Percentiles rank a stretch among this genome's conserved stretches.
phyloP scores from a whole-genome alignment of 2,329 filamentous ascomycete species.

The Alternaria brassicicola region DNA sequence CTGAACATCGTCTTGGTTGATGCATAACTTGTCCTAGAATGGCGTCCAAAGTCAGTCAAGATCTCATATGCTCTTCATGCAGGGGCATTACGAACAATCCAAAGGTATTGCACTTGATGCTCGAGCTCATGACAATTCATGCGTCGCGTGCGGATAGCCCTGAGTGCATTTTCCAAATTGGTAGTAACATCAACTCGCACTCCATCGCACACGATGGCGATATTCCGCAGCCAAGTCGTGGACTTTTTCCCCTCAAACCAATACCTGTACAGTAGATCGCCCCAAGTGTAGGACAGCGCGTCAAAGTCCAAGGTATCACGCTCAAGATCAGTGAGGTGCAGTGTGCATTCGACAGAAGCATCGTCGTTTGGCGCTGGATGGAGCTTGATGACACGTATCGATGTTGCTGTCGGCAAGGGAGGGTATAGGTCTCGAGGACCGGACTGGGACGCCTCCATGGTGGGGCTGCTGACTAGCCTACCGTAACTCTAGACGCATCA shows the following conservation, averaged over 20 bases:
- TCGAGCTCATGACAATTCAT: background rate
- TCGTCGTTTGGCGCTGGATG: background rate
- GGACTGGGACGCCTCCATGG: background rate
- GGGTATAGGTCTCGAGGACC: background rate
- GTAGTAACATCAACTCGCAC: background rate
- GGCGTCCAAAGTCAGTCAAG: background rate
- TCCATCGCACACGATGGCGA: background rate
- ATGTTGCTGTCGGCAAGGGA: slow-evolving; percentile 1
- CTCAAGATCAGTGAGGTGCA: background rate
- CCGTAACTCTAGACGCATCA: background rate
- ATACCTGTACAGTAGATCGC: slow-evolving; percentile 2
- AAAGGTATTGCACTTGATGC: background rate
- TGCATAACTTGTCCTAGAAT: slow-evolving; percentile 16
- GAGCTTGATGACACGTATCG: slow-evolving; percentile 2
- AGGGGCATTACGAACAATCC: background rate
- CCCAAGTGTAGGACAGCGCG: slow-evolving; percentile 15
- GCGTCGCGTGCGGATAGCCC: background rate
- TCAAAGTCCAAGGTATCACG: background rate
- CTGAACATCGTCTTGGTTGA: slow-evolving; percentile 13
- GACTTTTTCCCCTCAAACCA: background rate
- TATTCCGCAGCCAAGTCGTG: background rate
- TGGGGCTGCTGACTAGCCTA: background rate
- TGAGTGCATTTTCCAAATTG: background rate
- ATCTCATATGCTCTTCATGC: background rate
- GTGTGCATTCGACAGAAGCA: background rate